These are phyloP conservation scores for Phytophthora pistaciae DNA, from an alignment of 352 stramenopile genomes.

Conservation along the genomic window DNA sequence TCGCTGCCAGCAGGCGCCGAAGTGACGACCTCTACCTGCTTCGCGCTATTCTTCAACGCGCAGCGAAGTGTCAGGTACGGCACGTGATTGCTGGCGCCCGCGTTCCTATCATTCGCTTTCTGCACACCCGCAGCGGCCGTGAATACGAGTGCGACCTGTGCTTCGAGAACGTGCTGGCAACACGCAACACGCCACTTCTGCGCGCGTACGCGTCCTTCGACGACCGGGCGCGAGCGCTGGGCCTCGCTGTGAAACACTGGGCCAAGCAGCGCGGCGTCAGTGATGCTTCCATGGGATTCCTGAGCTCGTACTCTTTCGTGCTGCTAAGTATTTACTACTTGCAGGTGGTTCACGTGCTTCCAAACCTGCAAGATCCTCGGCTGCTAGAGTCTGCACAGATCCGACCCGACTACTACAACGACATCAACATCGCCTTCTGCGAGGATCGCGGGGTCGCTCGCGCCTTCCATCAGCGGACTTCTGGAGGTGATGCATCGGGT, in stretches of 20 bases:
- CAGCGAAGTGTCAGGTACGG: constrained; percentile 60
- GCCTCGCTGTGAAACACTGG: constrained; percentile 98
- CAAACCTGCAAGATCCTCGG: constrained; percentile 93
- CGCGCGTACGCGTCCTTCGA: constrained; percentile 84
- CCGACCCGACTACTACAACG: constrained; percentile 48
- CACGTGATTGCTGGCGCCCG: constrained; percentile 77
- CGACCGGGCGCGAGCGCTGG: constrained; percentile 85
- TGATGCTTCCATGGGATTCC: constrained; percentile 94
- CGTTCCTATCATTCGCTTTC: constrained; percentile 86
- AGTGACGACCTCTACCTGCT: constrained; percentile 63
- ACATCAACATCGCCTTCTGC: constrained; percentile 83
- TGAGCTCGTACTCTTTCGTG: constrained; percentile 99
- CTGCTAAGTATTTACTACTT: constrained; percentile 98
- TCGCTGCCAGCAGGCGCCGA: constrained; percentile 46
- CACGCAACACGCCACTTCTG: constrained; percentile 83
- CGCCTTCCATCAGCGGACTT: constrained; percentile 45
- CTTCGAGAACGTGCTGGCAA: constrained; percentile 86
- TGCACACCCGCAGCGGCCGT: constrained; percentile 50
- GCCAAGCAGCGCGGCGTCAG: constrained; percentile 97
- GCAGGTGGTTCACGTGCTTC: constrained; percentile 91
- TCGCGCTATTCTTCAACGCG: constrained; percentile 53
- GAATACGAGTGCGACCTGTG: constrained; percentile 83
- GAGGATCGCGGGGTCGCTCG: constrained; percentile 45
- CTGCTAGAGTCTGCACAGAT: constrained; percentile 58
- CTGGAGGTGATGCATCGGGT: not conserved